phyloP scores from a whole-genome alignment of 2,329 filamentous ascomycete genomes.

The Penicillium psychrosexuale region DNA sequence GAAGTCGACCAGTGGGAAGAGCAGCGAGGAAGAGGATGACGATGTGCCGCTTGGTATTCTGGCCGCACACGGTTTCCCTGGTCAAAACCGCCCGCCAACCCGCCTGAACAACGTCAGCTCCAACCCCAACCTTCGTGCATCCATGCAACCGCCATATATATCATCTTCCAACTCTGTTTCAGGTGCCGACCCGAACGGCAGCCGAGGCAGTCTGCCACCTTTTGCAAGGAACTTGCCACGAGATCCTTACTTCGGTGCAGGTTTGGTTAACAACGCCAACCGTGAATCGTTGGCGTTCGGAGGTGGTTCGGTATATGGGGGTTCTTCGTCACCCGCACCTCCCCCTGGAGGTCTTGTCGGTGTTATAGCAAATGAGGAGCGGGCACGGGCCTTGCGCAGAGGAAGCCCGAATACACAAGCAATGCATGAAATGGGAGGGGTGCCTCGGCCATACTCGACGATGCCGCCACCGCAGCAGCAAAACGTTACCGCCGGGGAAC shows the following conservation, averaged over 20 bases:
- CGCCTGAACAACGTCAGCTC: conserved; percentile 63
- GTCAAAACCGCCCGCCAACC: conserved; percentile 70
- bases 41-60: conserved; percentile 83
- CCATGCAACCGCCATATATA: conserved; percentile 46
- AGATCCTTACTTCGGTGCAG: conserved; percentile 79
- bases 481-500: conserved; percentile 59
- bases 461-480: conserved; percentile 28
- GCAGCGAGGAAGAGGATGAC: conserved; percentile 68
- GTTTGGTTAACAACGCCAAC: conserved; percentile 67
- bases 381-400: conserved; percentile 71
- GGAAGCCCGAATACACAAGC: conserved; percentile 69
- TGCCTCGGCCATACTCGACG: conserved; percentile 41
- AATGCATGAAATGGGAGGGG: conserved; percentile 37
- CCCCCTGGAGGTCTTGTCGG: conserved; percentile 79
- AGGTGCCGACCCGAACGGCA: conserved; percentile 50
- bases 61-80: conserved; percentile 83
- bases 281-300: conserved; percentile 73
- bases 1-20: conserved; percentile 39
- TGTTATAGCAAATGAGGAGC: conserved; percentile 82
- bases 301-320: conserved; percentile 50
- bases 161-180: conserved; percentile 56
- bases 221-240: conserved; percentile 80
- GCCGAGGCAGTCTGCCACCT: conserved; percentile 62
- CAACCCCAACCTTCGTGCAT: conserved; percentile 67
- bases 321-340: conserved; percentile 36